Evolutionary conservation across 2,329 filamentous ascomycete species (phyloP).

Genomic region (Mollisiaceae sp.): DNA sequence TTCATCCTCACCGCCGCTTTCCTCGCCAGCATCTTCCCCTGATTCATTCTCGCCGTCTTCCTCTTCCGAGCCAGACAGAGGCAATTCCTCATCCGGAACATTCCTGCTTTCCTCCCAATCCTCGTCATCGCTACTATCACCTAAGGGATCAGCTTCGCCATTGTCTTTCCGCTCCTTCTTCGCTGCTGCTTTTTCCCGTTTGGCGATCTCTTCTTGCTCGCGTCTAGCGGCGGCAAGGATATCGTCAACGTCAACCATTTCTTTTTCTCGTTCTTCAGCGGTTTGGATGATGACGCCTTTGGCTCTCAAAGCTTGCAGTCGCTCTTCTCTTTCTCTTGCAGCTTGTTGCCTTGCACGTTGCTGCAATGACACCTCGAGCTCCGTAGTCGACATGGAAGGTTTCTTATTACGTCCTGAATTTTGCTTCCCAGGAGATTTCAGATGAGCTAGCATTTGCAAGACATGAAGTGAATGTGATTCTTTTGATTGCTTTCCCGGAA

Average conservation of each 20-base stretch:
- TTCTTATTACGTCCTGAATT: slow-evolving; percentile 51
- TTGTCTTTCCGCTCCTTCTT: slow-evolving; percentile 64
- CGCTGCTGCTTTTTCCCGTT: slow-evolving; percentile 74
- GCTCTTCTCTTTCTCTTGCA: slow-evolving; percentile 74
- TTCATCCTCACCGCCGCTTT: slow-evolving; percentile 49
- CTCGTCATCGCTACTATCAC: slow-evolving; percentile 60
- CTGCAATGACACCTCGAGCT: slow-evolving; percentile 72
- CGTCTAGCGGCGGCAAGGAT: slow-evolving; percentile 82
- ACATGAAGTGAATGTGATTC: slow-evolving; percentile 68
- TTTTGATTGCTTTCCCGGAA: slow-evolving; percentile 66
- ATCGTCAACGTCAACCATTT: slow-evolving; percentile 85
- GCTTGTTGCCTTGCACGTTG: slow-evolving; percentile 81
- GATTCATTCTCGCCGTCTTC: slow-evolving; percentile 40
- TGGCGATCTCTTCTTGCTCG: slow-evolving; percentile 80
- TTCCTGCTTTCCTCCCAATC: slow-evolving; percentile 55
- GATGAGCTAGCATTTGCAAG: slow-evolving; percentile 75
- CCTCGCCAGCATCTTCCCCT: slow-evolving; percentile 41
- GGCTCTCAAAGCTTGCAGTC: slow-evolving; percentile 75
- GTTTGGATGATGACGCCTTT: slow-evolving; percentile 85
- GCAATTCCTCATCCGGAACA: slow-evolving; percentile 48
- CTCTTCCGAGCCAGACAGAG: slow-evolving; percentile 46
- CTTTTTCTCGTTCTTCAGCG: slow-evolving; percentile 81
- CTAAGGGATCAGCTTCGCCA: slow-evolving; percentile 49
- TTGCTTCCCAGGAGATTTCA: slow-evolving; percentile 65
- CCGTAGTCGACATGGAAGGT: slow-evolving; percentile 67